phyloP scores from a whole-genome alignment of 768 basidiomycete species.

The Mycena albidolilacea region DNA sequence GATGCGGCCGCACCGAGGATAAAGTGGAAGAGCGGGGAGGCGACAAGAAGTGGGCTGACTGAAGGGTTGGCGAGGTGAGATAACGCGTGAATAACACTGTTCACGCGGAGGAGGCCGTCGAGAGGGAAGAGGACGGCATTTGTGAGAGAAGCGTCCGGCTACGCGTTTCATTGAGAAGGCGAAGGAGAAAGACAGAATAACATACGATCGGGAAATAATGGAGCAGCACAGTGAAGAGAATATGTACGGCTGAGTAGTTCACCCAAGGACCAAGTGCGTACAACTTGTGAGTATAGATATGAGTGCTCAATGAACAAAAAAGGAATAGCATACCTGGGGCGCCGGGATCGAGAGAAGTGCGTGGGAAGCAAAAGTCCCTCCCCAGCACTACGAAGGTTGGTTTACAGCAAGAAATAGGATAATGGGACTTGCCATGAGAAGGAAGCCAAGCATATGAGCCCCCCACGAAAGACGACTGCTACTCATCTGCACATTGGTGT shows the following conservation, averaged over 20 bases:
- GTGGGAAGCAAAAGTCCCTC: constrained; percentile 61
- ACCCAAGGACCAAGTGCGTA: constrained; percentile 62
- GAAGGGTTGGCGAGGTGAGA: constrained; percentile 51
- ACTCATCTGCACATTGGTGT: constrained; percentile 13
- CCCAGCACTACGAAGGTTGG: constrained; percentile 52
- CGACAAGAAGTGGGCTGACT: constrained; percentile 53
- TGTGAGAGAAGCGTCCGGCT: constrained; percentile 48
- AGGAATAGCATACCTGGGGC: constrained; percentile 46
- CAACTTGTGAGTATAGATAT: constrained; percentile 36
- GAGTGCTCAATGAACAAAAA: too few relatives aligned
- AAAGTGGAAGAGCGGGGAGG: constrained; percentile 61
- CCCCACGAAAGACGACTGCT: constrained; percentile 31
- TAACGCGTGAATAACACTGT: constrained; percentile 55
- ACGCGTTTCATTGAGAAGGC: neutral
- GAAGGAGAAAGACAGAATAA: constrained; percentile 17
- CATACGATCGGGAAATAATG: constrained; percentile 55
- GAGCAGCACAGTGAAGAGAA: constrained; percentile 60
- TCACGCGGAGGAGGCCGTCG: constrained; percentile 64
- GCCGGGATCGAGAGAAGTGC: constrained; percentile 60
- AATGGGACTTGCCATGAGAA: constrained; percentile 32
- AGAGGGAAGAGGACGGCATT: constrained; percentile 65
- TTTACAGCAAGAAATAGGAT: neutral
- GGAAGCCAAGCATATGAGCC: constrained; percentile 34
- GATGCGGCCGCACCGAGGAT: constrained; percentile 65
- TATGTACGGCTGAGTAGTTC: constrained; percentile 64